Evolutionary conservation across 2,329 filamentous ascomycete genomes (phyloP), one percentile per base, ranked within the genome.

Genomic region (Pestalotiopsis sp.): DNA sequence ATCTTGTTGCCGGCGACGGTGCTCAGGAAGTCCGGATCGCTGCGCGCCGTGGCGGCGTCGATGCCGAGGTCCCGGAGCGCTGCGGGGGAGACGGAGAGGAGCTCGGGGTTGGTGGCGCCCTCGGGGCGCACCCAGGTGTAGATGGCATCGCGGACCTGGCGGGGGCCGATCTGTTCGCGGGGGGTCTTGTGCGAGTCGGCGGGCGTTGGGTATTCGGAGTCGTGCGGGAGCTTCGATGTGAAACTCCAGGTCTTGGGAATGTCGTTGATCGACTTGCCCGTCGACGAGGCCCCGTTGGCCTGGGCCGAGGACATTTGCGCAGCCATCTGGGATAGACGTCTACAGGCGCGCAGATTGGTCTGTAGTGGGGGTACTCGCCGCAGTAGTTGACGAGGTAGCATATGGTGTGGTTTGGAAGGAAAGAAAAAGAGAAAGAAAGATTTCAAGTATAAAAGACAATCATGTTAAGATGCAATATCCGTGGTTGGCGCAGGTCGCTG

Each of bases 111-210:
- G 71, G 90, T 84, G 31, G 90, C 87, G 23, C 85, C 81, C 75
- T 95, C 92, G 0, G 96, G 96, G 3, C 94, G 90, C 23, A 99
- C 94, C 85, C 91, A 99, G 9, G 95, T 97, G 81, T 93, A 99
- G 64, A 95, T 82, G 3, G 96, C 95, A 69, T 91, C 89, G 77
- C 91, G 93, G 56, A 99, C 96, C 79, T 94, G 86, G 63, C 95
- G 92, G 17, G 96, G 95, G 0, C 88, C 87, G 63, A 98, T 91
- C 45, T 91, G 83, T 68, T 92, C 87, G 75, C 95, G 90, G 1
- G 94, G 91, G 0, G 93, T 94, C 73, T 89, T 87, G 80, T 98
- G 93, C 0, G 95, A 98, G 69, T 87, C 87, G 70, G 90, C 87
- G 0, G 96, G 94, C 0, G 94, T 97, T 17, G 94, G 91, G 77